Evolutionary conservation across 257 asterid genomes (phyloP), one percentile per base, ranked within the genome.

Genomic region (Rubia yunnanensis): DNA sequence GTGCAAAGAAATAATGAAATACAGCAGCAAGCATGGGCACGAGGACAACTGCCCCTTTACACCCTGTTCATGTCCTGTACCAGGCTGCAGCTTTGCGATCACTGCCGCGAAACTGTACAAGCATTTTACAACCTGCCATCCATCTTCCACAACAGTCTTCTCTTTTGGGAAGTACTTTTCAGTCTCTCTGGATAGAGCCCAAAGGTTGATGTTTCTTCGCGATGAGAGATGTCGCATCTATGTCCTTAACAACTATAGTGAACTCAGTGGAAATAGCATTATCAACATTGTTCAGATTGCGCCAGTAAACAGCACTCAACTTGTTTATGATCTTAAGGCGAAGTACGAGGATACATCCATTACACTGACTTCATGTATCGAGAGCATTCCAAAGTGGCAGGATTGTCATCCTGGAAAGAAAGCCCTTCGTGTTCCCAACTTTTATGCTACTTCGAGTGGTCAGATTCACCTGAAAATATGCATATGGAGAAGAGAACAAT

Each of bases 341-440:
- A 70, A 31, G 57, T 73, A 36, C 18, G 92, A 82, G 35, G 84
- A 78, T 64, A 80, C 78, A 67, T 41, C 79, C 10, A 28, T 87
- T 22, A 75, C 55, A 23, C 66, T 90, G 31, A 73, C 76, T 61
- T 73, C 87, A 0, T 17, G 15, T 8, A 81, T 74, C 15, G 87
- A 80, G 31, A 58, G 65, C 62, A 46, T 79, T 41, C 73, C 75
- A 17, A 80, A 59, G 31, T 82, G 83, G 83, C 28, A 46, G 23
- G 65, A 70, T 7, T 53, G 13, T 6, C 57, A 35, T 24, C 80
- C 79, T 68, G n/a, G 54, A 14, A 81, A 70, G 63, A 67, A 60
- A 20, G 80, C 65, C 71, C 82, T 90, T 65, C 17, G 84, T 30
- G 79, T 90, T 63, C 94, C 94, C 22, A 72, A 34, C 7, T 73